Percentiles rank a stretch among this genome's conserved stretches.
These are phyloP conservation scores for Phytophthora fragariae DNA, from an alignment of 352 stramenopile genomes.

Conservation along the genomic window DNA sequence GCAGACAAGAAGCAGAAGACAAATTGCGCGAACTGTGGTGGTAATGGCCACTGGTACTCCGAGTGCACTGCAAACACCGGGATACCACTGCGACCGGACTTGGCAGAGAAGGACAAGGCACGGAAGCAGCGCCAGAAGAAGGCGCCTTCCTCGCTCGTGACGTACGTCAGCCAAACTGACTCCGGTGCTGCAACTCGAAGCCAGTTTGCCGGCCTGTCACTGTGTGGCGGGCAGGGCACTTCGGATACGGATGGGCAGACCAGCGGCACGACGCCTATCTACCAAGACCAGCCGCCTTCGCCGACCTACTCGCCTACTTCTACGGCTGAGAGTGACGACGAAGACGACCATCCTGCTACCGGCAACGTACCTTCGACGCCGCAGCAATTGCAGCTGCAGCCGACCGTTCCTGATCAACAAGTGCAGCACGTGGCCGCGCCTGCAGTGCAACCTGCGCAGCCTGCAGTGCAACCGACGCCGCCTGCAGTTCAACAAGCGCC, in stretches of 20 bases:
- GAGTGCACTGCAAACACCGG: background rate
- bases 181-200: background rate
- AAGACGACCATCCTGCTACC: background rate
- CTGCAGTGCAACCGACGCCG: background rate
- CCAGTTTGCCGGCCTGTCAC: background rate
- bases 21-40: background rate
- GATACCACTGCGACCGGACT: background rate
- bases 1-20: background rate
- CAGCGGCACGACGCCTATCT: background rate
- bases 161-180: background rate
- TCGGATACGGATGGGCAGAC: background rate
- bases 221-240: background rate
- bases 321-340: background rate
- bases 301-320: background rate
- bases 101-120: background rate
- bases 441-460: no score
- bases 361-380: background rate
- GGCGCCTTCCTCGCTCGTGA: background rate
- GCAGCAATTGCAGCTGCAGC: background rate
- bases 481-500: background rate
- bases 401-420: background rate
- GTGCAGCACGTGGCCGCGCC: background rate
- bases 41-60: background rate
- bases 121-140: background rate
- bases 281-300: background rate